A percentile compares a stretch with the other conserved stretches of the same genome.
phyloP scores from a whole-genome alignment of 495 filamentous ascomycete species.

The Penicillium parvum region DNA sequence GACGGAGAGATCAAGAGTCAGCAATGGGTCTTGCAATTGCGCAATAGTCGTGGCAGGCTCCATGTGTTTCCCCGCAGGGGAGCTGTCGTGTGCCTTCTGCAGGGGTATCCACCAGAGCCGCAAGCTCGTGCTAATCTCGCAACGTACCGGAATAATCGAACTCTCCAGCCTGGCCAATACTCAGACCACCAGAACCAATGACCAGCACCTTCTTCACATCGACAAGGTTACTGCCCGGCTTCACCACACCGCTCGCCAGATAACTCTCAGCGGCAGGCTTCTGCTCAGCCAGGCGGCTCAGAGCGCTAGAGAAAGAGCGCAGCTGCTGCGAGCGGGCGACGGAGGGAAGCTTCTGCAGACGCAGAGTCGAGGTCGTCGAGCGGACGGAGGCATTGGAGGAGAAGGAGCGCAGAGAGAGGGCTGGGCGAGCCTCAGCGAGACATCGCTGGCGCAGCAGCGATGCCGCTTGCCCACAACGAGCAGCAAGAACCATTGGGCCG shows the following conservation, averaged over 20 bases:
- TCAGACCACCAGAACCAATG: slow-evolving; percentile 87
- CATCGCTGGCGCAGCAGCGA: slow-evolving; percentile 45
- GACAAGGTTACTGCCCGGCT: slow-evolving; percentile 64
- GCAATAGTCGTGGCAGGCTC: background rate
- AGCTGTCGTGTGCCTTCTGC: slow-evolving; percentile 6
- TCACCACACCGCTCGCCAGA: slow-evolving; percentile 78
- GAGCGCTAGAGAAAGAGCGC: slow-evolving; percentile 42
- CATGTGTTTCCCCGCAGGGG: slow-evolving; percentile 7
- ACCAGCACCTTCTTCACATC: slow-evolving; percentile 96
- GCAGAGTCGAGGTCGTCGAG: slow-evolving; percentile 33
- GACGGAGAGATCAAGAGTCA: slow-evolving; percentile 6
- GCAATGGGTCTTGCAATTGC: background rate
- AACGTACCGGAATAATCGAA: slow-evolving; percentile 92
- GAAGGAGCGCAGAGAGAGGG: slow-evolving; percentile 39
- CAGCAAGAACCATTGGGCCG: slow-evolving; percentile 48
- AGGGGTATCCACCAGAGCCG: slow-evolving; percentile 1
- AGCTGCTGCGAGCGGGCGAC: slow-evolving; percentile 42
- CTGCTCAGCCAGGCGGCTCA: slow-evolving; percentile 47
- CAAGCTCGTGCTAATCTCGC: background rate
- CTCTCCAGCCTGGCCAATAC: slow-evolving; percentile 95
- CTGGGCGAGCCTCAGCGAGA: slow-evolving; percentile 38
- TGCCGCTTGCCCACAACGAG: slow-evolving; percentile 48
- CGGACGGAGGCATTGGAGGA: slow-evolving; percentile 36
- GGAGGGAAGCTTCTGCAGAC: slow-evolving; percentile 38
- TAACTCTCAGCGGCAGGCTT: slow-evolving; percentile 82